Evolutionary conservation across 495 filamentous ascomycete genomes (phyloP).

Genomic region (Astrocystis sublimbata): DNA sequence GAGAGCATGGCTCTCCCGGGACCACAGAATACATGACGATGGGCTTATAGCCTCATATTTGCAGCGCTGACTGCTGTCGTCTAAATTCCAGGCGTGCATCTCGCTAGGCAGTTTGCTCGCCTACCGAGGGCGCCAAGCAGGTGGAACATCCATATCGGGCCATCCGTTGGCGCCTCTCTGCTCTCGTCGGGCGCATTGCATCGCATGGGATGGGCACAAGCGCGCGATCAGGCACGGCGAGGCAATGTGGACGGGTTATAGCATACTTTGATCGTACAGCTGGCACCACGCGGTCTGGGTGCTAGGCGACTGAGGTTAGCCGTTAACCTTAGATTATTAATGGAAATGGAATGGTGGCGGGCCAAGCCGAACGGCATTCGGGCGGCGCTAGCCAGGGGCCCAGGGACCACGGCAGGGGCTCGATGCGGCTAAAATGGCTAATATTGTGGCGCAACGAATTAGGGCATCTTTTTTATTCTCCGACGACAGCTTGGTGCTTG

Average conservation of each 20-base stretch:
- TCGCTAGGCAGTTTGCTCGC: conserved; percentile 5
- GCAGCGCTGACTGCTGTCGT: conserved; percentile 1
- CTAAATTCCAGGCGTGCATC: background rate
- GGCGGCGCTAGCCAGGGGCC: too few species aligned
- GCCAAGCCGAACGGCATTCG: background rate
- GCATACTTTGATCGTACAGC: background rate
- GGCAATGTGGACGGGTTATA: background rate
- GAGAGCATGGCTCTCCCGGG: conserved; percentile 1
- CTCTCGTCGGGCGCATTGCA: conserved; percentile 9
- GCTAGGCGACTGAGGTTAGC: too few species aligned
- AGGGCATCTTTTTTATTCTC: conserved; percentile 17
- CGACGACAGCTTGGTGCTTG: background rate
- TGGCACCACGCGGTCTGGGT: too few species aligned
- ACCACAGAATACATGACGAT: conserved; percentile 2
- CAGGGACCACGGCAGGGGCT: background rate
- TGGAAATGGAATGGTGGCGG: conserved; percentile 3
- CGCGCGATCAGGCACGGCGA: conserved; percentile 16
- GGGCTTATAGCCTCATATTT: conserved; percentile 4
- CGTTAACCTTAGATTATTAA: conserved; percentile 7
- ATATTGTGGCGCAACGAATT: conserved; percentile 14
- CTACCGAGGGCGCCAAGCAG: background rate
- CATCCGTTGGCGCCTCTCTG: background rate
- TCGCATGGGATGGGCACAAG: conserved; percentile 8
- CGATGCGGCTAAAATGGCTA: conserved; percentile 19
- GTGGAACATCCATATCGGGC: background rate